Conservation (phyloP, 2,329 filamentous ascomycete genomes). For the Dothiorella sarmentorum region DNA sequence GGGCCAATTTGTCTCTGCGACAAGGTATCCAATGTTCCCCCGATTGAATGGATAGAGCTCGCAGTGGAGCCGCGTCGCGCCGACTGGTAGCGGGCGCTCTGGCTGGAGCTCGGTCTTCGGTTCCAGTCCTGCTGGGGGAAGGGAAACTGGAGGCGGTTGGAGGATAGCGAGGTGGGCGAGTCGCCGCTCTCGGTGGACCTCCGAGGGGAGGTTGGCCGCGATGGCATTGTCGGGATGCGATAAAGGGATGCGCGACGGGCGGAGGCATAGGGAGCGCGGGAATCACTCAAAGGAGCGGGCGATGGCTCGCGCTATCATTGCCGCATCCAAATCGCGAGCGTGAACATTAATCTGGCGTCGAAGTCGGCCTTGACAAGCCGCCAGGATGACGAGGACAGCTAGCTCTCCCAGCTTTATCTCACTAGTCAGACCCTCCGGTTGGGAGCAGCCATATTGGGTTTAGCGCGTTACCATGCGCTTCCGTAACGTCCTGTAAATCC, state of each 20-base stretch:
- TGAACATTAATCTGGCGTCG: slow-evolving; percentile 1
- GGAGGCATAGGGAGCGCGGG: slow-evolving; percentile 22
- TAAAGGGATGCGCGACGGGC: slow-evolving; percentile 15
- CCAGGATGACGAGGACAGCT: slow-evolving; percentile 8
- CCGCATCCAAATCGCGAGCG: background rate
- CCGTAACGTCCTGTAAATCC: too few relatives aligned
- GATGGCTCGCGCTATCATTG: slow-evolving; percentile 11
- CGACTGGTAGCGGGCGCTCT: slow-evolving; percentile 40
- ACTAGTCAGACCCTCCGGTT: too few relatives aligned
- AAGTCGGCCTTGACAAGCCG: slow-evolving; percentile 5
- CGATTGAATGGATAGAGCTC: slow-evolving; percentile 84
- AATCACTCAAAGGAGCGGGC: background rate
- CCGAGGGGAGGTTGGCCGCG: slow-evolving; percentile 43
- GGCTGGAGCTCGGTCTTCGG: slow-evolving; percentile 45
- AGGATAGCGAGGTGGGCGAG: slow-evolving; percentile 41
- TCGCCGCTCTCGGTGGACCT: slow-evolving; percentile 50
- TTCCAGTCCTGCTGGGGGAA: slow-evolving; percentile 57
- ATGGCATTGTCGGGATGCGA: slow-evolving; percentile 32
- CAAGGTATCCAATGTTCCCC: slow-evolving; percentile 75
- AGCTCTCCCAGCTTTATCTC: too few relatives aligned
- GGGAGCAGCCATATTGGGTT: too few relatives aligned
- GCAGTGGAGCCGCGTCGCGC: slow-evolving; percentile 75
- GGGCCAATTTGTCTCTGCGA: slow-evolving; percentile 55
- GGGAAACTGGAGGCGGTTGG: slow-evolving; percentile 47
- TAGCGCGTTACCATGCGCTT: too few relatives aligned